phyloP scores from a whole-genome alignment of 768 basidiomycete species.

The Lentinula raphanica region DNA sequence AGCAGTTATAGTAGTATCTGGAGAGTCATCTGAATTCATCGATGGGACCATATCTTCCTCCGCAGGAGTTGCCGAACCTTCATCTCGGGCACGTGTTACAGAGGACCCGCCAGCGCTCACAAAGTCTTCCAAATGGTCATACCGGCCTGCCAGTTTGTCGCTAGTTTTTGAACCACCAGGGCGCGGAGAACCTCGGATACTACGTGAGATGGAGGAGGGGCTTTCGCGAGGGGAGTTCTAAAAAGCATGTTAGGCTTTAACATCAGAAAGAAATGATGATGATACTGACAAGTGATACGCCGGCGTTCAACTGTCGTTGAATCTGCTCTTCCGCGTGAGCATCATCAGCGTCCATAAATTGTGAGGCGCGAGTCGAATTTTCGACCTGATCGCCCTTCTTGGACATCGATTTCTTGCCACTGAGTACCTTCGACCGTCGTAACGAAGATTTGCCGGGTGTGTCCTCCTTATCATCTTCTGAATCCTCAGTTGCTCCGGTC shows the following conservation, averaged over 20 bases:
- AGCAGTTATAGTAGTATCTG: conserved; percentile 29
- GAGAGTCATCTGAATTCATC: conserved; percentile 39
- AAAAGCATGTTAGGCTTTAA: neutral
- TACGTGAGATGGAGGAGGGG: conserved; percentile 60
- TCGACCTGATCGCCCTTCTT: conserved; percentile 31
- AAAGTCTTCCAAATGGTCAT: neutral
- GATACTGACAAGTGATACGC: conserved; percentile 58
- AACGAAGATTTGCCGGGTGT: conserved; percentile 54
- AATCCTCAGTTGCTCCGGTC: conserved; percentile 10
- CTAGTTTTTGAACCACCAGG: conserved; percentile 16
- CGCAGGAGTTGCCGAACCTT: conserved; percentile 31
- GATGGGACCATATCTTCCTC: conserved; percentile 53
- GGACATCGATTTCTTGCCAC: conserved; percentile 24
- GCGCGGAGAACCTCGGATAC: conserved; percentile 64
- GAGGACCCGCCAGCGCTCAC: neutral
- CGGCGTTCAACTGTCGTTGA: conserved; percentile 75
- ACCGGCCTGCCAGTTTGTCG: conserved; percentile 1
- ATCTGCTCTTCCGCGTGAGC: conserved; percentile 81
- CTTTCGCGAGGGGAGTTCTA: conserved; percentile 62
- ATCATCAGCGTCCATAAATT: conserved; percentile 89
- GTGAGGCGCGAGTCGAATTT: conserved; percentile 59
- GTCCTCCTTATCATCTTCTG: conserved; percentile 36
- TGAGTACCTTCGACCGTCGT: conserved; percentile 28
- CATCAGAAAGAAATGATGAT: neutral
- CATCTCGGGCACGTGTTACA: neutral